A percentile compares a stretch with the other conserved stretches of the same genome.
Conservation (phyloP, 2,329 filamentous ascomycete species). For the Chrysosporium keratinophilum region DNA sequence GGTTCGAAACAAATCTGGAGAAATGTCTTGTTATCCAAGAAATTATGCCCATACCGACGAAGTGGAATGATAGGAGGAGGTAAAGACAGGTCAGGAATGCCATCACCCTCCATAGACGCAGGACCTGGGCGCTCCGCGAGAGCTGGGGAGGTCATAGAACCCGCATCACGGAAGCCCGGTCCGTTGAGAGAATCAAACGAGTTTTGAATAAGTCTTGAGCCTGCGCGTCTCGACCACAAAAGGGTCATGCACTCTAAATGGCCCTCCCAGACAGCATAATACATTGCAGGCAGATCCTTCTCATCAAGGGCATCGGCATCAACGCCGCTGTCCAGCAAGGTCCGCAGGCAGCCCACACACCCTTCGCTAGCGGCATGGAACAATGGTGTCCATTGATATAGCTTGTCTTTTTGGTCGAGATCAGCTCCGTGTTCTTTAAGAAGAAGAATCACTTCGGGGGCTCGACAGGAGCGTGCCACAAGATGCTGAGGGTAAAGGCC, state of each 20-base stretch:
- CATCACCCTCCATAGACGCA: conserved; percentile 55
- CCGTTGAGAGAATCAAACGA: conserved; percentile 30
- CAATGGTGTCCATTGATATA: conserved; percentile 94
- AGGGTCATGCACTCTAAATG: conserved; percentile 90
- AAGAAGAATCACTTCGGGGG: conserved; percentile 65
- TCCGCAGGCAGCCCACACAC: conserved; percentile 76
- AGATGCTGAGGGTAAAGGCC: conserved; percentile 95
- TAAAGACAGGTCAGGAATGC: conserved; percentile 81
- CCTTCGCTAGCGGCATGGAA: conserved; percentile 96
- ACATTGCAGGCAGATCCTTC: conserved; percentile 87
- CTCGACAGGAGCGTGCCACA: conserved; percentile 78
- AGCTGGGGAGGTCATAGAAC: conserved; percentile 14
- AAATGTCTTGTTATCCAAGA: conserved; percentile 94
- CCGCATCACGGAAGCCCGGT: conserved; percentile 23
- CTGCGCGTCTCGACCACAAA: conserved; percentile 42
- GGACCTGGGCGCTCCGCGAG: conserved; percentile 7
- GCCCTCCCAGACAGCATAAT: conserved; percentile 97
- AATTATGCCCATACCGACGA: conserved; percentile 92
- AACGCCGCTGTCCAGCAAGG: conserved; percentile 66
- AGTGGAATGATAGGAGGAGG: conserved; percentile 94
- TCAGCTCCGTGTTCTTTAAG: conserved; percentile 80
- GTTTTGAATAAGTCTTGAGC: conserved; percentile 19
- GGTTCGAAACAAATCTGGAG: conserved; percentile 79
- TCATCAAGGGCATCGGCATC: conserved; percentile 76
- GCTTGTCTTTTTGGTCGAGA: conserved; percentile 82